phyloP scores from a whole-genome alignment of 2,329 filamentous ascomycete genomes.

The Pseudocercospora crystallina region DNA sequence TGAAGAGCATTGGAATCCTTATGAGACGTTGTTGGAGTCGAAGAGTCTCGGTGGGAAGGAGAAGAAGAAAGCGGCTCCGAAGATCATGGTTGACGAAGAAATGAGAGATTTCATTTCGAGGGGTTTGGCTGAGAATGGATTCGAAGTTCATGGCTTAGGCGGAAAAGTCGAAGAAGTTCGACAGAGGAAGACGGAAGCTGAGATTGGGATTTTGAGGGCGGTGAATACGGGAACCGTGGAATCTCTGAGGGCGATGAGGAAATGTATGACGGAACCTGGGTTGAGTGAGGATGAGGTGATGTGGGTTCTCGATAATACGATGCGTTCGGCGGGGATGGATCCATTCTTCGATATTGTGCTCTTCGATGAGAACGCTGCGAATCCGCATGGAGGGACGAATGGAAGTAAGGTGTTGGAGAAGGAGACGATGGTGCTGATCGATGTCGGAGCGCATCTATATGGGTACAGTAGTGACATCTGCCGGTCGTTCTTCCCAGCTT shows the following conservation, averaged over 20 bases:
- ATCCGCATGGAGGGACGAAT: conserved; percentile 56
- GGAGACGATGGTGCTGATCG: conserved; percentile 61
- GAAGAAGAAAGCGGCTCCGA: conserved; percentile 31
- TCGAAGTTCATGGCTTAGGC: conserved; percentile 56
- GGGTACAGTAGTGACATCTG: conserved; percentile 66
- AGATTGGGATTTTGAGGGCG: conserved; percentile 58
- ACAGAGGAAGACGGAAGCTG: conserved; percentile 58
- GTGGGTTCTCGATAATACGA: conserved; percentile 55
- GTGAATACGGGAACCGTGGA: conserved; percentile 65
- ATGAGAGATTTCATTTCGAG: conserved; percentile 64
- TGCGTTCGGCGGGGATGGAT: conserved; percentile 55
- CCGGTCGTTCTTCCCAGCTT: conserved; percentile 55
- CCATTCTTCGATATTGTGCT: conserved; percentile 65
- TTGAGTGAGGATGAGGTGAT: conserved; percentile 61
- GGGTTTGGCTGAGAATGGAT: conserved; percentile 55
- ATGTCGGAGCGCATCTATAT: conserved; percentile 61
- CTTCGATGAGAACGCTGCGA: conserved; percentile 57
- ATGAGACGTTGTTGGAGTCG: conserved; percentile 49
- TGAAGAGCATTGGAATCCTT: conserved; percentile 67
- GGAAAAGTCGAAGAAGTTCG: conserved; percentile 58
- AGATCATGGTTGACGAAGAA: conserved; percentile 65
- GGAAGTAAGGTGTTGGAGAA: conserved; percentile 51
- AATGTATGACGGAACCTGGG: conserved; percentile 52
- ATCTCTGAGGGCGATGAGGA: conserved; percentile 58
- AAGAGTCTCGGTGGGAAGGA: conserved; percentile 5